Evolutionary conservation across 441 rosid species (phyloP).

Genomic region (Populus hybrid): DNA sequence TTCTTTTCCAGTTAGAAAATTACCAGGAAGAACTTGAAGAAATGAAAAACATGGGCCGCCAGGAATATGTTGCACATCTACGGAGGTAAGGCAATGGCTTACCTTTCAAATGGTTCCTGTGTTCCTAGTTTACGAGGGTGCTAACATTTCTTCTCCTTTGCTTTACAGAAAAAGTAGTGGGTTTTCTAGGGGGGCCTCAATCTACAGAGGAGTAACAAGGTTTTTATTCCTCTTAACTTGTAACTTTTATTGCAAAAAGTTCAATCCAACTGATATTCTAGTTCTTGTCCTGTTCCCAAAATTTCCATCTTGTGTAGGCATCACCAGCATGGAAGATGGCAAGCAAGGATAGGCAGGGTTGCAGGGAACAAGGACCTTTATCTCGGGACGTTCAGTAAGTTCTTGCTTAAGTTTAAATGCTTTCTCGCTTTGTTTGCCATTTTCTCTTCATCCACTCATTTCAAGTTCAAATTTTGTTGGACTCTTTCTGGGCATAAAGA

Average conservation of each 20-base stretch:
- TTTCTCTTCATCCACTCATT: constrained; percentile 9
- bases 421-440: not conserved
- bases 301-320: constrained; percentile 41
- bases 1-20: constrained; percentile 58
- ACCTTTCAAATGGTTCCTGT: not conserved
- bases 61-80: constrained; percentile 87
- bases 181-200: constrained; percentile 91
- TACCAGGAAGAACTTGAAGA: constrained; percentile 72
- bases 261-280: not conserved
- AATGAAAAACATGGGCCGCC: constrained; percentile 93
- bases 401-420: not conserved
- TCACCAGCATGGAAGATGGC: constrained; percentile 99
- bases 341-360: constrained; percentile 93
- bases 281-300: not conserved
- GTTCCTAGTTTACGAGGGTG: not conserved
- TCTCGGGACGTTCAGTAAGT: constrained; percentile 92
- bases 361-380: constrained; percentile 98
- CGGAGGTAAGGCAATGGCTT: constrained; percentile 47
- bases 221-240: constrained; percentile 14
- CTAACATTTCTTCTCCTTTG: not conserved
- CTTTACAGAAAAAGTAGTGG: constrained; percentile 85
- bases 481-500: constrained; percentile 18
- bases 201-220: constrained; percentile 97
- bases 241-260: not conserved
- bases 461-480: constrained; percentile 12